Evolutionary conservation across 2,329 filamentous ascomycete species (phyloP), one percentile per base, ranked within the genome.

Genomic region (Talaromyces rugulosus): DNA sequence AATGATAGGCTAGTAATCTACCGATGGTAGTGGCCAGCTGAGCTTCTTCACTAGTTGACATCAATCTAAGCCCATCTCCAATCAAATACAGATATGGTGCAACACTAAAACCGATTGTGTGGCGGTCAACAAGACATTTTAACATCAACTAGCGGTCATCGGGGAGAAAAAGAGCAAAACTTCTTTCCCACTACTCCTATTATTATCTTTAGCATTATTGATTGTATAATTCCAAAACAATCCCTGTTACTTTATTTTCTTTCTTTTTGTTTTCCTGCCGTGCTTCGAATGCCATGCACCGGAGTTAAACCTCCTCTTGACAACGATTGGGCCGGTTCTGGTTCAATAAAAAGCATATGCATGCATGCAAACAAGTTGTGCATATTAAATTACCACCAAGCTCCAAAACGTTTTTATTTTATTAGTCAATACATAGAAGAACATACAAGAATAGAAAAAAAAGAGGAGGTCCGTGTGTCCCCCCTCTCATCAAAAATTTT

Each of bases 231-330:
- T 23, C 44, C 18, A 27, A 27, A 23, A 47, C 2, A 18, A 47
- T 5, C 52, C 58, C 56, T 40, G 30, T 55, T 55, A n/a, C 14
- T 42, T 56, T 57, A 4, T 36, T 36, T 56, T 57, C 14, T 57
- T 36, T 62, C 65, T 60, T 23, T 23, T 23, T 7, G 5, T 23
- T 47, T 47, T 47, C 44, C n/a, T 11, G 44, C 44, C 23, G 44
- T 31, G 31, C 50, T 6, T 53, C 50, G 27, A 53, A 53, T 53
- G 23, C 14, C 30, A 31, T 53, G 27, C 30, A 11, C 50, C 14
- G 50, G 28, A 31, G 27, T 9, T n/a, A 8, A 30, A n/a, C 31
- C 27, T 53, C 50, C 50, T 31, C 28, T 33, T n/a, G 30, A 11
- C 27, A 11, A 8, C 0, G 28, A 53, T 53, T 53, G 27, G 50